Percentiles rank a stretch among this genome's conserved stretches.
Conservation (phyloP, 2,329 filamentous ascomycete genomes). For the Fusarium torreyae region DNA sequence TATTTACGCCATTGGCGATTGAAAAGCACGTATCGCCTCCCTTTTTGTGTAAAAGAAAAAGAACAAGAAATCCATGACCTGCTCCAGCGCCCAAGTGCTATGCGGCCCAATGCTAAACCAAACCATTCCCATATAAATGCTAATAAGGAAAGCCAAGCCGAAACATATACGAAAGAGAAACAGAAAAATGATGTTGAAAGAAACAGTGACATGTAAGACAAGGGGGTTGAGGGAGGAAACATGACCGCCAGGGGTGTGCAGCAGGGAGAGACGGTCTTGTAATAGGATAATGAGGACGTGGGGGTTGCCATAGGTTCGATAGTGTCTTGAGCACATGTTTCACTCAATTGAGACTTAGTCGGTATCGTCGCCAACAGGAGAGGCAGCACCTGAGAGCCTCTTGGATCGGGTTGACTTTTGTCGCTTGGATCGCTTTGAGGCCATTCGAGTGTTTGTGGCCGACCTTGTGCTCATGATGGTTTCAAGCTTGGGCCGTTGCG, state of each 20-base stretch:
- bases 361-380: conserved; percentile 57
- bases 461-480: conserved; percentile 63
- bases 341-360: conserved; percentile 47
- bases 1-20: conserved; percentile 30
- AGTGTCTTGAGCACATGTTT: conserved; percentile 29
- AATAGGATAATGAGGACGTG: conserved; percentile 22
- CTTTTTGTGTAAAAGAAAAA: conserved; percentile 29
- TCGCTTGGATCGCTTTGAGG: conserved; percentile 51
- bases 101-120: conserved; percentile 47
- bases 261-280: conserved; percentile 28
- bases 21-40: conserved; percentile 35
- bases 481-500: conserved; percentile 61
- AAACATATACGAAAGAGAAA: conserved; percentile 34
- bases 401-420: conserved; percentile 52
- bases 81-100: conserved; percentile 47
- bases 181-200: conserved; percentile 26
- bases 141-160: conserved; percentile 38
- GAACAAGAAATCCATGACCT: conserved; percentile 40
- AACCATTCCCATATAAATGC: conserved; percentile 45
- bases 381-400: conserved; percentile 52
- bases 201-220: conserved; percentile 25
- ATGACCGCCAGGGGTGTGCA: conserved; percentile 14
- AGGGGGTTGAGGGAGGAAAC: conserved; percentile 9
- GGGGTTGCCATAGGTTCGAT: conserved; percentile 25
- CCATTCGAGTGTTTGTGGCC: conserved; percentile 48